Conservation (phyloP, 176 grass and related monocot genomes). For the Aegilops longissima region DNA sequence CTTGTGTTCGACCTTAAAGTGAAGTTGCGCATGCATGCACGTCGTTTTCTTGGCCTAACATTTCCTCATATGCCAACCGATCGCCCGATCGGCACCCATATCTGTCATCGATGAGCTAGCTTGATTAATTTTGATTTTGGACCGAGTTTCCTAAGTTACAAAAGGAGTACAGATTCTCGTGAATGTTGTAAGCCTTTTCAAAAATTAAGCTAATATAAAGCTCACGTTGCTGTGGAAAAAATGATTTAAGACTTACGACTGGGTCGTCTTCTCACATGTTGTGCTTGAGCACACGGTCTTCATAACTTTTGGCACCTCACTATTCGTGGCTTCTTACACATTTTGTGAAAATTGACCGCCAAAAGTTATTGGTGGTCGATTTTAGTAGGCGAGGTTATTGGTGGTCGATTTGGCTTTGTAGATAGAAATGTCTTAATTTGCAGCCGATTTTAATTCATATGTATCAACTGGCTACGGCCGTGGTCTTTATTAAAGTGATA, state of each 20-base stretch:
- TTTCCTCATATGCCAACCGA: conserved; percentile 8
- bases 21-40: conserved; percentile 17
- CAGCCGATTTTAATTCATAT: no score
- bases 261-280: background rate
- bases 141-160: background rate
- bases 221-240: no score
- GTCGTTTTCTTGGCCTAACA: conserved; percentile 17
- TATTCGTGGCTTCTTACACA: background rate
- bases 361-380: no score
- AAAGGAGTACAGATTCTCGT: background rate
- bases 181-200: background rate
- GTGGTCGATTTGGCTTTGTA: no score
- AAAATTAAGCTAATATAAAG: no score
- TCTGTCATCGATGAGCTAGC: background rate
- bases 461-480: no score
- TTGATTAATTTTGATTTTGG: background rate
- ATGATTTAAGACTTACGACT: background rate
- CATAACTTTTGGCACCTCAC: background rate
- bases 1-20: background rate
- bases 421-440: no score
- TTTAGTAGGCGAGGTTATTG: no score
- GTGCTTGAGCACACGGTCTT: background rate
- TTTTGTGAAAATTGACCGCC: no score
- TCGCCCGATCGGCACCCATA: background rate
- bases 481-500: no score